These are phyloP conservation scores for Bothriochloa decipiens DNA, from an alignment of 176 grass and related monocot species.

Conservation along the genomic window DNA sequence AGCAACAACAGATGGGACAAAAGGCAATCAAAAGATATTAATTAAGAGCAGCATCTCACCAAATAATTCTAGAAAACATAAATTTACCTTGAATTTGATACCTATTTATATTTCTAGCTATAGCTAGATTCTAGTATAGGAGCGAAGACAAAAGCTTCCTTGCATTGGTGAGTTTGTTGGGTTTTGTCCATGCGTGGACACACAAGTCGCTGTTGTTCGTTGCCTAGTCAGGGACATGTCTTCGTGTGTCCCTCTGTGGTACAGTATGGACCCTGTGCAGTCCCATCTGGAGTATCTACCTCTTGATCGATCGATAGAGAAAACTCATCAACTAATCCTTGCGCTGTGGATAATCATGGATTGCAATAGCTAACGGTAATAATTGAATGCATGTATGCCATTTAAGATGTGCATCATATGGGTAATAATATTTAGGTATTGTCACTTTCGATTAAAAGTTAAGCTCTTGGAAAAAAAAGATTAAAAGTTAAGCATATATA, in stretches of 20 bases:
- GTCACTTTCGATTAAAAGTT: background rate
- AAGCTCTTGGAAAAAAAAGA: background rate
- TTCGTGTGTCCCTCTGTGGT: background rate
- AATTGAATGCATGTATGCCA: background rate
- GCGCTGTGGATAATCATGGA: background rate
- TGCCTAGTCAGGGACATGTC: constrained; percentile 13
- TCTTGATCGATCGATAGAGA: constrained; percentile 7
- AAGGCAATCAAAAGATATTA: background rate
- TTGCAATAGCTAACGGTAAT: too few relatives aligned
- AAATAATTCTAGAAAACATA: background rate
- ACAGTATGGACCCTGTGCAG: background rate
- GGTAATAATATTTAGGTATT: background rate
- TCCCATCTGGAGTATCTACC: background rate
- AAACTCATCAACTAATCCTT: constrained; percentile 9
- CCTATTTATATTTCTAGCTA: background rate
- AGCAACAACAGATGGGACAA: background rate
- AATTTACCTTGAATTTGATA: background rate
- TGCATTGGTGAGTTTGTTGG: background rate
- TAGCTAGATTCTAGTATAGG: background rate
- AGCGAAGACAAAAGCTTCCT: background rate
- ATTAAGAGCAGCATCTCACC: background rate
- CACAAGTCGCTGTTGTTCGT: constrained; percentile 2
- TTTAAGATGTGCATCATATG: background rate
- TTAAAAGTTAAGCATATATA: background rate
- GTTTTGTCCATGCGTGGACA: background rate